phyloP scores from a whole-genome alignment of 2,329 filamentous ascomycete genomes.

The Triangularia verruculosa region DNA sequence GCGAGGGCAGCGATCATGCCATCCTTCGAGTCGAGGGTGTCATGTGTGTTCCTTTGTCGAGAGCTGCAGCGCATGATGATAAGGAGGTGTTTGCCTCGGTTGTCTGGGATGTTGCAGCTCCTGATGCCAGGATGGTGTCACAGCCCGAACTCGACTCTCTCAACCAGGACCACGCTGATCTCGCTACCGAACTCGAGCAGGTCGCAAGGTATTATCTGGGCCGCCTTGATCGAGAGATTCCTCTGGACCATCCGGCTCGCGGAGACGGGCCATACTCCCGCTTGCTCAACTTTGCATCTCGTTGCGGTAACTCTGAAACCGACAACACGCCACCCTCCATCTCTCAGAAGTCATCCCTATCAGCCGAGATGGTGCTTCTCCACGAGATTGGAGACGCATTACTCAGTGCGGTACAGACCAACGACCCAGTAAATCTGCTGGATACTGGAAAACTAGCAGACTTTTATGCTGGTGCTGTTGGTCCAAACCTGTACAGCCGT shows the following conservation, averaged over 20 bases:
- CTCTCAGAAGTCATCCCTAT: too few relatives aligned
- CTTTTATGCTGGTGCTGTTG: not conserved
- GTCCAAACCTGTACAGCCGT: not conserved
- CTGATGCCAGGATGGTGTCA: not conserved
- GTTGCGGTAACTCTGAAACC: not conserved
- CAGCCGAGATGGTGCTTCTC: not conserved
- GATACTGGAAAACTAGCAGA: not conserved
- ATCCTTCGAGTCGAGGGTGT: conserved; percentile 22
- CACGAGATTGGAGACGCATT: not conserved
- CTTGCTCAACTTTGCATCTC: not conserved
- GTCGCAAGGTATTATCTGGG: not conserved
- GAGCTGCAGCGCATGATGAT: conserved; percentile 21
- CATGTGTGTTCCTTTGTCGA: conserved; percentile 20
- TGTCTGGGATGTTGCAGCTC: not conserved
- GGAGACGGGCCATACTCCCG: not conserved
- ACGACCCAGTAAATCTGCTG: not conserved
- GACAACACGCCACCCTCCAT: not conserved
- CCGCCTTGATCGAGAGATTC: not conserved
- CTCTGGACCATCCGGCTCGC: not conserved
- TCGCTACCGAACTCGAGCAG: not conserved
- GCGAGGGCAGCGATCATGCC: not conserved
- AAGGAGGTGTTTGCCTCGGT: conserved; percentile 20
- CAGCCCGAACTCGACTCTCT: too few relatives aligned
- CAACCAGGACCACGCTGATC: too few relatives aligned
- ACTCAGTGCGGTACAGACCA: not conserved